Base-by-base conservation (phyloP, 495 filamentous ascomycete genomes). In the Aspergillus funiculosus region DNA sequence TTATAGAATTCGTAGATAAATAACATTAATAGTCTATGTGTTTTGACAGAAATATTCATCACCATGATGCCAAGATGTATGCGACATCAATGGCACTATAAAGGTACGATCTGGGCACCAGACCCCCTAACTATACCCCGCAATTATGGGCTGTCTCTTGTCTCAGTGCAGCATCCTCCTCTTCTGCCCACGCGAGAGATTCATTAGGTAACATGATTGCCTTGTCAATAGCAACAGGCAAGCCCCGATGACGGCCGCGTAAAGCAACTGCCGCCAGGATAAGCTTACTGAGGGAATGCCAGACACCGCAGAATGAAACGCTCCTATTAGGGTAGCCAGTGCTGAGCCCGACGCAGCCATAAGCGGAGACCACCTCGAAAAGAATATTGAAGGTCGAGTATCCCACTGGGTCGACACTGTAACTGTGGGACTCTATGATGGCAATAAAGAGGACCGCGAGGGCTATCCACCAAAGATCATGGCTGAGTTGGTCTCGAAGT, bases 401-500 rank as follows among this genome's bases (percentile, higher is more conserved):
- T 1, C 73, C 73, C 13, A 83, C 69, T 0, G 88, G 87, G 41
- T 89, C 73, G 17, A 61, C 55, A 7, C 75, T 70, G 60, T 83
- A 89, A 49, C 85, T 72, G 38, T 66, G 64, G 2, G 79, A 78
- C 57, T 94, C 88, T 43, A 84, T 81, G 50, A 83, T 83, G 36
- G 79, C 72, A 55, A 95, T 89, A 46, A 87, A 69, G 15, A 88
- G 67, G 4, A 83, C 70, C 3, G 86, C 86, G 2, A 88, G 61
- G 0, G 82, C 81, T 10, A 95, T 76, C 81, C 82, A 91, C 87
- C 87, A 94, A 3, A 90, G 62, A 54, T 95, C 89, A 63, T 94
- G 87, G 25, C 85, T 81, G 6, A 94, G 77, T 56, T 94, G 87
- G 24, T 82, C 81, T 25, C 83, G 80, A 7, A 95, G 72, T 49